Base-by-base conservation (phyloP, 495 filamentous ascomycete species). In the Xylaria venustula region DNA sequence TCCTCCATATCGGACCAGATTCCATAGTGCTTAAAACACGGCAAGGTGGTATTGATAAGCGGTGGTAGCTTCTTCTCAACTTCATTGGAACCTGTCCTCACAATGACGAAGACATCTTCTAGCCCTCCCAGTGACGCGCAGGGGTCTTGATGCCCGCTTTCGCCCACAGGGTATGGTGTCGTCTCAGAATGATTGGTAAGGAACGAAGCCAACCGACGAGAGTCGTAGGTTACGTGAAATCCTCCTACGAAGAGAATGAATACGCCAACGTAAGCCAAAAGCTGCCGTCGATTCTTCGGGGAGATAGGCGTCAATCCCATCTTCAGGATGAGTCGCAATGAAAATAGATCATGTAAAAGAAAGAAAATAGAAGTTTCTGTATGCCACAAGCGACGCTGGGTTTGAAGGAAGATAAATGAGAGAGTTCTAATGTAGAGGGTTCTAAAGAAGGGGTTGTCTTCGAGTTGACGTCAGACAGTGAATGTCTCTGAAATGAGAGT, bases 1-100 rank as follows among this genome's bases (percentile, higher is more conserved):
- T 58, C 54, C 44, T 58, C 54, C 54, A 49, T 15, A 17, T 58
- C 54, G 1, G 54, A 58, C 54, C 54, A 58, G 20, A 58, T 58
- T 14, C 54, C 54, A 40, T 58, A 58, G 7, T 58, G 54, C 17
- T 3, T n/a, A 4, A 47, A 20, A n/a, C 54, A 58, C 12, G 54
- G 42, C 26, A 58, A 28, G 2, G 42, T 58, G 7, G 54, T 58
- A 49, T 58, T 47, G 1, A 58, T 3, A 58, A 58, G 44, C 4
- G 54, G 54, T 30, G 54, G 54, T 20, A 58, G 19, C 32, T 58
- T 58, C 42, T 58, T 17, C 15, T 40, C 3, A 14, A 58, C 44
- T 48, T 58, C 54, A 28, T 58, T 58, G 11, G 54, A 37, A 17
- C 54, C 54, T 2, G 54, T 58, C 54, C 54, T 58, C 9, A 58